Conservation (phyloP, 305 asterid genomes). For the Rubia peregrina region DNA sequence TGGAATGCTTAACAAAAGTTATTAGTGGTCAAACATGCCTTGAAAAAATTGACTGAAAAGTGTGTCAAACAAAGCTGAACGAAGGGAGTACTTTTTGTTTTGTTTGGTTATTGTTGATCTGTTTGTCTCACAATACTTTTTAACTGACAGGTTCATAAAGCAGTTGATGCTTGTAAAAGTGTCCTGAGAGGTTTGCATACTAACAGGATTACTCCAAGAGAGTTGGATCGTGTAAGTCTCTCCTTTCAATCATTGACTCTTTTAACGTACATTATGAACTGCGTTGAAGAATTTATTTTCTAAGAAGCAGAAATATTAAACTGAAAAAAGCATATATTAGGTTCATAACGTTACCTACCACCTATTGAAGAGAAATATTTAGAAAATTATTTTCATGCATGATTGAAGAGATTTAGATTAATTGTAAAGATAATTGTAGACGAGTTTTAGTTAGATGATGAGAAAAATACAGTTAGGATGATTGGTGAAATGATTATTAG, state of each 20-base stretch:
- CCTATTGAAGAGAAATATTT: not conserved
- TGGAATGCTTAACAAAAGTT: too few relatives aligned
- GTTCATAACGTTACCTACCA: not conserved
- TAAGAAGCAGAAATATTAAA: conserved; percentile 2
- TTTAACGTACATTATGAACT: not conserved
- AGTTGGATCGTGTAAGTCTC: conserved; percentile 88
- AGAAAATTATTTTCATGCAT: not conserved
- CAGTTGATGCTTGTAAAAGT: conserved; percentile 99
- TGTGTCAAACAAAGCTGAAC: too few relatives aligned
- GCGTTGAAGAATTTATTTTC: not conserved
- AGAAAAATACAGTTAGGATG: not conserved
- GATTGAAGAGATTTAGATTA: not conserved
- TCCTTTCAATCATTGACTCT: conserved; percentile 7
- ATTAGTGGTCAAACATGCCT: too few relatives aligned
- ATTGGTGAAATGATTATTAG: not conserved
- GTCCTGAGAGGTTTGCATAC: conserved; percentile 85
- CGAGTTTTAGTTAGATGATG: not conserved
- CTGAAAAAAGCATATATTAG: conserved; percentile 2
- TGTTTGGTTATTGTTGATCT: conserved; percentile 8
- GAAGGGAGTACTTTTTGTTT: not conserved
- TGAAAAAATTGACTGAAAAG: too few relatives aligned
- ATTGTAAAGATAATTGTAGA: not conserved
- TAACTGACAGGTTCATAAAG: conserved; percentile 76
- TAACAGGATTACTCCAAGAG: conserved; percentile 74
- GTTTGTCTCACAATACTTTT: conserved; percentile 18